Evolutionary conservation across 805 yeast species (phyloP).

Genomic region (Lachancea mirantina): DNA sequence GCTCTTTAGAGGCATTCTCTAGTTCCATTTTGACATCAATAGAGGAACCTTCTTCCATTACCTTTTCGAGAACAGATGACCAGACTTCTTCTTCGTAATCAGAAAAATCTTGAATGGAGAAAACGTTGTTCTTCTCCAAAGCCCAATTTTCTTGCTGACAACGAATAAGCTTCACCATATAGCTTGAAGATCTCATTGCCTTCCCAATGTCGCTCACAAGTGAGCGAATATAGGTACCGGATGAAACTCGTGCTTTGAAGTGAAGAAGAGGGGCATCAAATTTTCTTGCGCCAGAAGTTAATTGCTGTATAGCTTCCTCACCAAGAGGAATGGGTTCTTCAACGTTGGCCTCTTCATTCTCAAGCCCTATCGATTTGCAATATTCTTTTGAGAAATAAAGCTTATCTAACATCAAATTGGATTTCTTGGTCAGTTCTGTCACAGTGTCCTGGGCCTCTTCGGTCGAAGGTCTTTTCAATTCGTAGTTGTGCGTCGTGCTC

Average conservation of each 20-base stretch:
- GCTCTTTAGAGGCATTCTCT: conserved; percentile 23
- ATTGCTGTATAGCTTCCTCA: conserved; percentile 27
- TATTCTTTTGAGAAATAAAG: conserved; percentile 55
- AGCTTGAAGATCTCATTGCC: conserved; percentile 71
- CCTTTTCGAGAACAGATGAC: conserved; percentile 55
- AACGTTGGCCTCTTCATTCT: conserved; percentile 34
- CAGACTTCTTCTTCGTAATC: conserved; percentile 56
- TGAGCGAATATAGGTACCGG: conserved; percentile 93
- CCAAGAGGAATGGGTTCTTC: conserved; percentile 36
- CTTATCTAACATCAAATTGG: conserved; percentile 57
- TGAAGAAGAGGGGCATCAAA: conserved; percentile 63
- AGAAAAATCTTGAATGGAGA: conserved; percentile 59
- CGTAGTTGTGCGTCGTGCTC: conserved; percentile 48
- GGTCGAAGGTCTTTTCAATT: conserved; percentile 33
- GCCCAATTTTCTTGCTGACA: conserved; percentile 79
- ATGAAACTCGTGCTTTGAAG: conserved; percentile 72
- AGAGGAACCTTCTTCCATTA: conserved; percentile 41
- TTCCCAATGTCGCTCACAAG: conserved; percentile 83
- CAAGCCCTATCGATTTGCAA: conserved; percentile 37
- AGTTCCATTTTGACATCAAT: conserved; percentile 38
- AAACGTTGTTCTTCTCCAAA: conserved; percentile 57
- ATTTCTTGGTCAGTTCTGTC: conserved; percentile 26
- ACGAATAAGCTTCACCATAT: conserved; percentile 80
- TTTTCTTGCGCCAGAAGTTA: conserved; percentile 30
- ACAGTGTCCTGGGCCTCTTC: conserved; percentile 22